Evolutionary conservation across 768 basidiomycete genomes (phyloP), one percentile per base, ranked within the genome.

Genomic region (Suillus tomentosus): DNA sequence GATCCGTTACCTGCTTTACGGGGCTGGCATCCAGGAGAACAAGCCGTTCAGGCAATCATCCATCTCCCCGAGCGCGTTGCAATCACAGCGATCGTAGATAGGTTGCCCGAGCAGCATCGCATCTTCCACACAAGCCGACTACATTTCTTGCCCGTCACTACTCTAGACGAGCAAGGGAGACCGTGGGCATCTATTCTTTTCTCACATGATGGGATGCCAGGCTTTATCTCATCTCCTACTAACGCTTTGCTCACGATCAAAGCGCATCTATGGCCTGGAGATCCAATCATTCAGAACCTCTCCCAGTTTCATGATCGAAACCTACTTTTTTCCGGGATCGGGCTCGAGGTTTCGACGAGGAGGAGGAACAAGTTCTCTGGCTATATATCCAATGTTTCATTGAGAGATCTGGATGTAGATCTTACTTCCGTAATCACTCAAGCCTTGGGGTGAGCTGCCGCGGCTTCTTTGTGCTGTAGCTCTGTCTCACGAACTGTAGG

Each of bases 291-390:
- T 24, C 74, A 78, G 56, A 84, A 79, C 62, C 66, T 70, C 19
- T 39, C 57, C 42, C 64, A 62, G 17, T 10, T 57, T 31, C 27
- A 57, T 47, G 66, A 69, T 15, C 71, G 68, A 36, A 66, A 69
- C 3, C 70, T 73, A 62, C 72, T 87, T 5, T 75, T 83, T 14
- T 85, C 85, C 6, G 87, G 87, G 0, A 81, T 88, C 43, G 88
- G 87, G 4, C 80, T 88, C 17, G 85, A 89, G 64, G 79, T 85
- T 47, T 72, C 79, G 17, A 86, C 86, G 2, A 74, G 88, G 39
- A 71, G 86, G 67, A 79, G 88, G 68, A 88, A 88, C 68, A 89
- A 88, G 72, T 84, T 89, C 64, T 84, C 85, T 0, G 87, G 88
- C 5, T 67, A 70, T 17, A 73, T 85, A 15, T 70, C 73, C 2